phyloP scores from a whole-genome alignment of 2,329 filamentous ascomycete species.

The Diplodia mutila region DNA sequence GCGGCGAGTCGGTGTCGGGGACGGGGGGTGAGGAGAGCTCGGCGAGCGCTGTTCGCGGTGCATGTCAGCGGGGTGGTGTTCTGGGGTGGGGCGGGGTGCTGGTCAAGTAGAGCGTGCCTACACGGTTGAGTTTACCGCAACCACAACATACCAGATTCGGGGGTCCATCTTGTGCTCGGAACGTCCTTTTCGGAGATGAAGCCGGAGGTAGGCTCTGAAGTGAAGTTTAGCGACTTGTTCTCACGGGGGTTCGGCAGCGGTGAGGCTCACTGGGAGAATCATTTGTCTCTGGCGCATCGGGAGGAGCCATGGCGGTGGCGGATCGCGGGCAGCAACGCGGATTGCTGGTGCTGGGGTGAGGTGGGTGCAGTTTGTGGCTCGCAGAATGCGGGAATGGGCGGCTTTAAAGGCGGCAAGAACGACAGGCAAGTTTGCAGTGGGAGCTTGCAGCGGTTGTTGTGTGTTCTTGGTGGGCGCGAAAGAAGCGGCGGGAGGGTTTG shows the following conservation, averaged over 20 bases:
- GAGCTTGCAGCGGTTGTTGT: neutral
- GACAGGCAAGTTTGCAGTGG: neutral
- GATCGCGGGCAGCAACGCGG: neutral
- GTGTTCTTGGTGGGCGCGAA: neutral
- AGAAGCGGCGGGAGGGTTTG: neutral
- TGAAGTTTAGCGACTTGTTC: neutral
- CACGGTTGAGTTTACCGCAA: conserved; percentile 15
- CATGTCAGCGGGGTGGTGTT: neutral
- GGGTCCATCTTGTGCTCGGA: conserved; percentile 43
- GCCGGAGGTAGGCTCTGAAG: conserved; percentile 40
- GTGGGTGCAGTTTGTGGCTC: neutral
- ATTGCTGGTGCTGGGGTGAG: neutral
- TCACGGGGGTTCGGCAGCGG: neutral
- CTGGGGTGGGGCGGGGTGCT: neutral
- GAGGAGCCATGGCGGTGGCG: conserved; percentile 23
- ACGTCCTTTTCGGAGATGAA: conserved; percentile 37
- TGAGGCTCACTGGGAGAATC: conserved; percentile 39
- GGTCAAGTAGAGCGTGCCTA: conserved; percentile 22
- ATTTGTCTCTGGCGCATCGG: conserved; percentile 48
- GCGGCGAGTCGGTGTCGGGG: conserved; percentile 69
- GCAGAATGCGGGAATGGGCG: neutral
- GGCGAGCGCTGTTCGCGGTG: conserved; percentile 59
- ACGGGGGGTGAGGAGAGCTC: conserved; percentile 63
- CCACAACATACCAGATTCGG: conserved; percentile 50
- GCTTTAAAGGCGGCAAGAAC: neutral